Conservation (phyloP, 805 yeast genomes). For the Barnettozyma populi region DNA sequence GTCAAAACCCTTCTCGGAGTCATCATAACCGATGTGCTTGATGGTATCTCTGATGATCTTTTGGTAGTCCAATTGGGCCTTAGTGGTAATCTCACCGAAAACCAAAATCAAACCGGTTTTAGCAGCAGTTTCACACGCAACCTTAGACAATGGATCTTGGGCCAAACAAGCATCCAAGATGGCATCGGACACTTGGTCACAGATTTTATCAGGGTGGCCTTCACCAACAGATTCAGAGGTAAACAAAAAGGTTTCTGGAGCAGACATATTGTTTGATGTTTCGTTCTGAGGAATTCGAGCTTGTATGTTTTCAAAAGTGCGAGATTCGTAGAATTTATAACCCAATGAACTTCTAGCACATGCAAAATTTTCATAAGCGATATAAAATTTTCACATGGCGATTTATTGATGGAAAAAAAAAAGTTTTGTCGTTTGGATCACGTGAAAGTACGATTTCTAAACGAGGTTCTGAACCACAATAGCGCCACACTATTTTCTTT, state of each 20-base stretch:
- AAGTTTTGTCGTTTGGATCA: neutral
- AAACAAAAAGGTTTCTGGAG: conserved; percentile 48
- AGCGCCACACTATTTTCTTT: neutral
- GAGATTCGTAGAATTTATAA: neutral
- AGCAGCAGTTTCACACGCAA: conserved; percentile 98
- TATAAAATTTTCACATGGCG: conserved; percentile 1
- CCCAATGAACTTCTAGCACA: conserved; percentile 3
- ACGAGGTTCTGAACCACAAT: neutral
- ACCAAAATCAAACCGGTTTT: conserved; percentile 99
- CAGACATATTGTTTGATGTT: conserved; percentile 13
- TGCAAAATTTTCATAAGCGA: conserved; percentile 7
- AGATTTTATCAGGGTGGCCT: conserved; percentile 93
- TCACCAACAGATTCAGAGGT: conserved; percentile 92
- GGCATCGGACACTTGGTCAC: conserved; percentile 99
- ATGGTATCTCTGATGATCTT: conserved; percentile 97
- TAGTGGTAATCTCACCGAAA: conserved; percentile 98
- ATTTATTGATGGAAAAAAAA: neutral
- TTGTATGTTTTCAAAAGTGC: conserved; percentile 27
- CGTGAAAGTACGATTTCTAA: neutral
- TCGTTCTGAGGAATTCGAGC: neutral
- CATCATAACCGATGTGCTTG: conserved; percentile 97
- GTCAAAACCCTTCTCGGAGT: conserved; percentile 94
- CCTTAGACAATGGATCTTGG: conserved; percentile 95
- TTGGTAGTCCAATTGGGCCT: conserved; percentile 92
- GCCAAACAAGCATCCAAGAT: conserved; percentile 95